Evolutionary conservation across 129 eudicot species (phyloP).

Genomic region (Chrysanthemum seticuspe): DNA sequence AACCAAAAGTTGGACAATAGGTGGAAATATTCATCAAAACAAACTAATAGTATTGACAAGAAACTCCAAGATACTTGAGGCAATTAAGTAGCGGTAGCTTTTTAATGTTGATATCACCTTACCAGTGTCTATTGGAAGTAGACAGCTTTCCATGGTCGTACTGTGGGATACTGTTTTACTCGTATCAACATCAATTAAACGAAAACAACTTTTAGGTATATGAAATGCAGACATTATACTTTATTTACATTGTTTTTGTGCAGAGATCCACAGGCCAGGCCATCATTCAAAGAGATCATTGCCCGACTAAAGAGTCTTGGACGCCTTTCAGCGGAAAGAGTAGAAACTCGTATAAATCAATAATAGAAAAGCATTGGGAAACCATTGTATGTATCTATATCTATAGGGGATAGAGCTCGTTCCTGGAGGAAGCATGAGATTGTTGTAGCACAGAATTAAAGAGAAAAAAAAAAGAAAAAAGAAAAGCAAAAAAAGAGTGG

Average conservation of each 20-base stretch:
- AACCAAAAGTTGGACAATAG: too few species aligned
- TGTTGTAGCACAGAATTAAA: not conserved
- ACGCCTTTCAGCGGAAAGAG: slow-evolving; percentile 44
- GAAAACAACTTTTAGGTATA: too few species aligned
- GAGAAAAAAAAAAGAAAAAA: slow-evolving; percentile 3
- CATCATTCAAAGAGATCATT: slow-evolving; percentile 83
- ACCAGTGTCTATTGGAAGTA: too few species aligned
- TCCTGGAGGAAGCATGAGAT: slow-evolving; percentile 18
- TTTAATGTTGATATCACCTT: too few species aligned
- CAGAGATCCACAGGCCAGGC: slow-evolving; percentile 53
- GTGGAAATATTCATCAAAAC: too few species aligned
- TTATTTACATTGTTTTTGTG: not conserved
- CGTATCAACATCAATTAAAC: too few species aligned
- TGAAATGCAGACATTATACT: not conserved
- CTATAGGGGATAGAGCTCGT: slow-evolving; percentile 17
- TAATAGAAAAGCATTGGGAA: slow-evolving; percentile 9
- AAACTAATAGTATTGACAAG: too few species aligned
- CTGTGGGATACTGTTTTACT: too few species aligned
- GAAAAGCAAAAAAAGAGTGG: slow-evolving; percentile 18
- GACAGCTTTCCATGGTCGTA: too few species aligned
- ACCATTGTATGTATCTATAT: slow-evolving; percentile 24
- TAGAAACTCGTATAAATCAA: slow-evolving; percentile 31
- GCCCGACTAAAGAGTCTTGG: slow-evolving; percentile 66
- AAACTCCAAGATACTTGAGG: too few species aligned
- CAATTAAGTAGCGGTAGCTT: too few species aligned